Evolutionary conservation across 768 basidiomycete species (phyloP), one percentile per base, ranked within the genome.

Genomic region (Neoboletus subvelutipes): DNA sequence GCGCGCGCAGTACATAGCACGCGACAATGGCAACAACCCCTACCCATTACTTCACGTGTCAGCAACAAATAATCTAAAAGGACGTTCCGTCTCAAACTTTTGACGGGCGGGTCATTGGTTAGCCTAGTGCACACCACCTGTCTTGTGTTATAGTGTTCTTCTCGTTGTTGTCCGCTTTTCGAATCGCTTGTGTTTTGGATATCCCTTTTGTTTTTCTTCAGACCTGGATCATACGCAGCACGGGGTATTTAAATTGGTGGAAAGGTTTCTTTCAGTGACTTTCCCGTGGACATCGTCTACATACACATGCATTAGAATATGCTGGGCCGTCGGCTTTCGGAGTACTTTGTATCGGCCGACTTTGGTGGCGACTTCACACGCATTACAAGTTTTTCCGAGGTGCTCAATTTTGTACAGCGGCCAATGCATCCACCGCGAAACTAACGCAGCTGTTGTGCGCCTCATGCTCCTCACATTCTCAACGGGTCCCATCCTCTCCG

Each of bases 341-440:
- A 20, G 33, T 11, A 45, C 24, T 18, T 46, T 51, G 31, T 43
- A 34, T 63, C 64, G 64, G 64, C 64, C 57, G 56, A 55, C 24
- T 5, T n/a, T 43, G 40, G 39, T 47, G 34, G 39, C 54, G 46
- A 29, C 45, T 56, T 64, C 62, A 20, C 53, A 63, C 53, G 50
- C 52, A 22, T 40, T 33, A 18, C 39, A 29, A 22, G 45, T 52
- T 46, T 37, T 20, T 34, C 57, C 47, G 43, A 45, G 22, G 36
- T 36, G 28, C 13, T 46, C 53, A 47, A 53, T 48, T 50, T 45
- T 52, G 31, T 29, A 31, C 33, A 17, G 17, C 40, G 36, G 28
- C 57, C 66, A 65, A 67, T 66, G 63, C 24, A 37, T 55, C 55
- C 56, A 47, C 65, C 13, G 66, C 66, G 29, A 67, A 67, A 51